Conservation (phyloP, 1,284 basidiomycete genomes). For the Rhodotorula sp. region DNA sequence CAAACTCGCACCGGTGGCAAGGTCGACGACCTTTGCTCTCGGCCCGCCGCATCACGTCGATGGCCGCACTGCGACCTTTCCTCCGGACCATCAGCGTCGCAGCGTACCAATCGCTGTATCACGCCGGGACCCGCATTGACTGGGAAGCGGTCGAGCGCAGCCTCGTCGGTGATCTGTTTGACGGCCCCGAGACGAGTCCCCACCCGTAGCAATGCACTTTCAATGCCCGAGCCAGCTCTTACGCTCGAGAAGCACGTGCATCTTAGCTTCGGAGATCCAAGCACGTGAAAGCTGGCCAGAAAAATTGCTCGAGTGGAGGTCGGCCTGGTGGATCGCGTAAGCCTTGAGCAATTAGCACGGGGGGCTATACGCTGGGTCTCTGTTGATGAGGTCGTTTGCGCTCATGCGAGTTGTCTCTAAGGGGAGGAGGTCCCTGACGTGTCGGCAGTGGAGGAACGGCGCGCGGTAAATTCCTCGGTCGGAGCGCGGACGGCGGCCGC, state of each 20-base stretch:
- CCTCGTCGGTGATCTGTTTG: constrained; percentile 82
- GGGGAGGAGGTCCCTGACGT: neutral
- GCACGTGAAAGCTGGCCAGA: neutral
- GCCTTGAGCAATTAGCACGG: too few species aligned
- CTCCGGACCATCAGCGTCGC: constrained; percentile 82
- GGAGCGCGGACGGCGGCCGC: neutral
- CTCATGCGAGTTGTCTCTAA: too few species aligned
- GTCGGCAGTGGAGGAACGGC: neutral
- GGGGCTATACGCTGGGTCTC: too few species aligned
- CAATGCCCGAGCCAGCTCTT: neutral
- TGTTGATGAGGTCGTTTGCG: too few species aligned
- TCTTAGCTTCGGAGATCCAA: neutral
- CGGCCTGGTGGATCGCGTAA: neutral
- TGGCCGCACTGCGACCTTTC: constrained; percentile 78
- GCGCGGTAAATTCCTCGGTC: neutral
- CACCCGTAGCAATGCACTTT: neutral
- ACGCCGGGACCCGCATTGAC: constrained; percentile 64
- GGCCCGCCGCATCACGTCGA: constrained; percentile 63
- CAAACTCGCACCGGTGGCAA: constrained; percentile 3
- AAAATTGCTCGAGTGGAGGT: neutral
- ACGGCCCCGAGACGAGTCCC: constrained; percentile 47
- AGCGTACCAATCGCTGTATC: constrained; percentile 83
- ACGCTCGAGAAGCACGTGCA: too few species aligned
- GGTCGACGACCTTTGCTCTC: constrained; percentile 69
- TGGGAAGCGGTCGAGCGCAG: constrained; percentile 80